A percentile compares a stretch with the other conserved stretches of the same genome.
Conservation (phyloP, 768 basidiomycete species). For the Xerocomus potaroensis region DNA sequence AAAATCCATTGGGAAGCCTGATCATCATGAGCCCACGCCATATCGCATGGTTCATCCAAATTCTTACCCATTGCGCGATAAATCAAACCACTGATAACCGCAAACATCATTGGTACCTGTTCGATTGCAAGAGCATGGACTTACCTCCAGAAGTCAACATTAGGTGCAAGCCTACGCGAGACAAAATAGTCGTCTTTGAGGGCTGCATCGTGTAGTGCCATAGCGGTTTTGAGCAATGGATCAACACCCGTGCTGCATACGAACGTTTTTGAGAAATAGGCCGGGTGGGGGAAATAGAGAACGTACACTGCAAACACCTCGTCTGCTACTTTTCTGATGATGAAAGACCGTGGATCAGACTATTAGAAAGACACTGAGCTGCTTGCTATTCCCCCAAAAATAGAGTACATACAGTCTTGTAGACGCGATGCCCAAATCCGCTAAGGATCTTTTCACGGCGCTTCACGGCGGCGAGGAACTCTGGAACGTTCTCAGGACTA, state of each 20-base stretch:
- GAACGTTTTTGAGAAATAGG: background rate
- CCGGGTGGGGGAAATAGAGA: background rate
- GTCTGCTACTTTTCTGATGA: slow-evolving; percentile 85
- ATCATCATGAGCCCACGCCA: slow-evolving; percentile 1
- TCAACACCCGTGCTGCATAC: slow-evolving; percentile 72
- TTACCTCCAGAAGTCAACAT: slow-evolving; percentile 83
- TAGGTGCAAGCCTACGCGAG: slow-evolving; percentile 76
- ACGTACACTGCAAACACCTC: slow-evolving; percentile 86
- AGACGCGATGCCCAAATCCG: slow-evolving; percentile 86
- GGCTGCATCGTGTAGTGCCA: slow-evolving; percentile 82
- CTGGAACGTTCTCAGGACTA: slow-evolving; percentile 80
- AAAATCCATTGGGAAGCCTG: slow-evolving; percentile 90
- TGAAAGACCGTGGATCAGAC: slow-evolving; percentile 90
- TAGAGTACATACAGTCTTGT: slow-evolving; percentile 56
- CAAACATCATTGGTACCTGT: background rate
- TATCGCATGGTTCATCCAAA: background rate
- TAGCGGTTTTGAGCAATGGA: slow-evolving; percentile 82
- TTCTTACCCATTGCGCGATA: slow-evolving; percentile 85
- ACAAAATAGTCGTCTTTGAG: slow-evolving; percentile 91
- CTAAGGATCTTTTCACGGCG: slow-evolving; percentile 83
- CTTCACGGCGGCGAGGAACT: slow-evolving; percentile 84
- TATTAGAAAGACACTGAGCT: slow-evolving; percentile 23
- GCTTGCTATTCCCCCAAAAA: background rate
- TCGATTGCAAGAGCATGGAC: background rate
- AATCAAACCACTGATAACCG: slow-evolving; percentile 62